Evolutionary conservation across 2,329 filamentous ascomycete species (phyloP).

Genomic region (Monilinia vaccinii-corymbosi): DNA sequence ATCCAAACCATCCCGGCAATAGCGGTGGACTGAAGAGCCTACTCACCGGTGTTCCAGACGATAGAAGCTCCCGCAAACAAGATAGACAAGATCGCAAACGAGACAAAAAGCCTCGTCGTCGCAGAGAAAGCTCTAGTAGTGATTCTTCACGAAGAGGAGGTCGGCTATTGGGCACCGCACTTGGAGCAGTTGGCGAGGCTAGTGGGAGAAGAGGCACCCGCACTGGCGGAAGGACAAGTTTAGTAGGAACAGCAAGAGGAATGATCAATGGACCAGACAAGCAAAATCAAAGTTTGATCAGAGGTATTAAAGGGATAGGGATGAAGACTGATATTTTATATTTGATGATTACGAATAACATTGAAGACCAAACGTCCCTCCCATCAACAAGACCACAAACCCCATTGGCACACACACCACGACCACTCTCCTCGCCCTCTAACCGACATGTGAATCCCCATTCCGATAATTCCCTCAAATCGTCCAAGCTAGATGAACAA

Average conservation of each 20-base stretch:
- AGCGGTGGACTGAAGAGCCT: not conserved
- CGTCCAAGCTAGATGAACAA: not conserved
- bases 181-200: not conserved
- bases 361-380: not conserved
- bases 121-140: not conserved
- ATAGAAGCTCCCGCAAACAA: not conserved
- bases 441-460: not conserved
- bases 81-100: not conserved
- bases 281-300: conserved; percentile 7
- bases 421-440: not conserved
- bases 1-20: conserved; percentile 1
- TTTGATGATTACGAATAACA: conserved; percentile 7
- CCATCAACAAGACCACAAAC: not conserved
- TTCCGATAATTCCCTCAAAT: no score
- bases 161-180: not conserved
- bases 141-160: not conserved
- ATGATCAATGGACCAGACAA: conserved; percentile 2
- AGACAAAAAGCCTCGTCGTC: not conserved
- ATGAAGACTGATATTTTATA: conserved; percentile 9
- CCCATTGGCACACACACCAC: not conserved
- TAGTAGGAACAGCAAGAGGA: not conserved
- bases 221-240: not conserved
- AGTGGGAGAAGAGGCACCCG: not conserved
- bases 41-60: not conserved
- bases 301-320: not conserved